phyloP scores from a whole-genome alignment of 495 filamentous ascomycete genomes.

The Lasiosphaeris hirsuta region DNA sequence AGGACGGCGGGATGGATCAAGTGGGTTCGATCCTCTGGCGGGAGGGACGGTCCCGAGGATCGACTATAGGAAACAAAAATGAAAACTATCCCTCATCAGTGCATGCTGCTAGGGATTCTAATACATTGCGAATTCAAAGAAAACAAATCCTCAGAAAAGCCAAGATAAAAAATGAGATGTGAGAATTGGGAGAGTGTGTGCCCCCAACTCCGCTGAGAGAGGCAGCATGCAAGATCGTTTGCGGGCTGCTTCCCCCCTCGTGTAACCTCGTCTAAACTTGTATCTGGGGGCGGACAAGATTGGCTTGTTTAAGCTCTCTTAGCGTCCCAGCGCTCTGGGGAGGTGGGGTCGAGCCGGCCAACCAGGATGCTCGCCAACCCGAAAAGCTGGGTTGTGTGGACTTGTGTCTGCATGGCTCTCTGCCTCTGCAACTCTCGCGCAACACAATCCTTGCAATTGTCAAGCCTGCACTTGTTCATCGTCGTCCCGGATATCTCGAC shows the following conservation, averaged over 20 bases:
- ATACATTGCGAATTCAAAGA: no score
- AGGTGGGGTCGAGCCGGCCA: conserved; percentile 5
- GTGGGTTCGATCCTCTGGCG: no score
- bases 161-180: background rate
- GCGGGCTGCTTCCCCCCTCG: background rate
- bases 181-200: background rate
- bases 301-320: conserved; percentile 14
- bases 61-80: no score
- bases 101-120: no score
- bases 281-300: conserved; percentile 4
- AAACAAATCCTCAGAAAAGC: no score
- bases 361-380: background rate
- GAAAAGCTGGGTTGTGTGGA: background rate
- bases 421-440: background rate
- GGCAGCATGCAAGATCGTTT: conserved; percentile 6
- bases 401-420: background rate
- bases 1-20: no score
- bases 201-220: background rate
- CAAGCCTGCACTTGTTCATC: no score
- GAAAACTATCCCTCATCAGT: no score
- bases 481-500: conserved; percentile 3
- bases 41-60: no score
- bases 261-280: conserved; percentile 2
- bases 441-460: background rate
- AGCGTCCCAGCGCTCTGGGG: conserved; percentile 17